Conservation (phyloP, 2,329 filamentous ascomycete genomes). For the Epichloe gansuensis region DNA sequence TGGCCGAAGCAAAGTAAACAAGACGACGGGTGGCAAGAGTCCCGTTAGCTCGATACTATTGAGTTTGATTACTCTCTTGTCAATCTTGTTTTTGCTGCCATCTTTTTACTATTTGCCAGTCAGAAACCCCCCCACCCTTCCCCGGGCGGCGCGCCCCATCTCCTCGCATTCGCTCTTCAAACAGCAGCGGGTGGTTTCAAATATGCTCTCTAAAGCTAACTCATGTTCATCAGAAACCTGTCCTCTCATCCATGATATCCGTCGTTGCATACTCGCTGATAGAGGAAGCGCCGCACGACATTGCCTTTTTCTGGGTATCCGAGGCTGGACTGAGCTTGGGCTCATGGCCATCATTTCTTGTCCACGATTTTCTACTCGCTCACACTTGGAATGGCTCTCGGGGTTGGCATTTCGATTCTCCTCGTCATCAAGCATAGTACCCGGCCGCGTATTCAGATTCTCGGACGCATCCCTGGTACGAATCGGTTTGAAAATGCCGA, state of each 20-base stretch:
- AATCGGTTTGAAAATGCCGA: constrained; percentile 79
- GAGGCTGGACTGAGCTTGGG: constrained; percentile 72
- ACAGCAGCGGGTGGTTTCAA: background rate
- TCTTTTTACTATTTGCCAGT: constrained; percentile 96
- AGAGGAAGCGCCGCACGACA: constrained; percentile 88
- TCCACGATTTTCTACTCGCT: constrained; percentile 93
- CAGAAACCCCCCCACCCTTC: constrained; percentile 11
- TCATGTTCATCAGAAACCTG: constrained; percentile 60
- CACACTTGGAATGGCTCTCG: constrained; percentile 83
- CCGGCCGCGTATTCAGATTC: constrained; percentile 86
- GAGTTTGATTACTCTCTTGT: constrained; percentile 68
- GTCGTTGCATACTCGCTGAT: constrained; percentile 91
- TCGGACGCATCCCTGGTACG: constrained; percentile 78
- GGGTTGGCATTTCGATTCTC: constrained; percentile 80
- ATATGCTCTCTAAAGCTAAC: background rate
- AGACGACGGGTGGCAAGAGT: constrained; percentile 78
- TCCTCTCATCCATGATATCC: constrained; percentile 85
- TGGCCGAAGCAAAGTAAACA: constrained; percentile 89
- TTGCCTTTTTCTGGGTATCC: constrained; percentile 80
- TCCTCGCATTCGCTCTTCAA: background rate
- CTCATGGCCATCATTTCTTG: constrained; percentile 82
- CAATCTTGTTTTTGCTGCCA: constrained; percentile 70
- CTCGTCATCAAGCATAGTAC: constrained; percentile 86
- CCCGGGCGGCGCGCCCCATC: background rate
- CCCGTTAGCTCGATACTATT: constrained; percentile 89